phyloP scores from a whole-genome alignment of 805 yeast genomes.

The Candida hispaniensis region DNA sequence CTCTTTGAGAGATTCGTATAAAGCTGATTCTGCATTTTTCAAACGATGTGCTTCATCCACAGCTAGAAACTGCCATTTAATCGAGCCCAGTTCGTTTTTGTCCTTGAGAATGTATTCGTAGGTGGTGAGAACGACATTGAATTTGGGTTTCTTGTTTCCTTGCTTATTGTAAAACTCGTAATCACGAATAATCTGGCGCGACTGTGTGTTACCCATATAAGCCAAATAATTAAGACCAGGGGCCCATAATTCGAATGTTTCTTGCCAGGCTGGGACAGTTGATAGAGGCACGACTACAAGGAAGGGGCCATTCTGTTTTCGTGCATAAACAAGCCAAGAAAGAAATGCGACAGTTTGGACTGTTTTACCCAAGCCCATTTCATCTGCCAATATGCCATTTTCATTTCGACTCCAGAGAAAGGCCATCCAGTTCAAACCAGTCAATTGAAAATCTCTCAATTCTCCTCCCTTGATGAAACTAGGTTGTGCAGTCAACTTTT shows the following conservation, averaged over 20 bases:
- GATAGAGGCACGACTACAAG: constrained; percentile 92
- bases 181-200: constrained; percentile 73
- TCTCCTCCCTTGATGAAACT: constrained; percentile 81
- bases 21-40: constrained; percentile 85
- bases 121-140: constrained; percentile 86
- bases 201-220: constrained; percentile 82
- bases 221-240: constrained; percentile 91
- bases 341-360: constrained; percentile 92
- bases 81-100: constrained; percentile 61
- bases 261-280: constrained; percentile 98
- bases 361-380: constrained; percentile 97
- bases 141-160: constrained; percentile 59
- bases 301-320: constrained; percentile 97
- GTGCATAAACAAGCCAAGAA: constrained; percentile 88
- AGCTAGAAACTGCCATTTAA: constrained; percentile 93
- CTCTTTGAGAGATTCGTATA: constrained; percentile 76
- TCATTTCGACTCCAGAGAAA: constrained; percentile 95
- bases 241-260: constrained; percentile 94
- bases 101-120: constrained; percentile 95
- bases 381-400: constrained; percentile 95
- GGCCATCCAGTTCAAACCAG: constrained; percentile 99
- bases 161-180: constrained; percentile 68
- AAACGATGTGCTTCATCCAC: constrained; percentile 98
- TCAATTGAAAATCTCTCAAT: constrained; percentile 91
- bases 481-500: constrained; percentile 79